Conservation (phyloP, 345 rosid genomes). For the Schrenkiella parvula region DNA sequence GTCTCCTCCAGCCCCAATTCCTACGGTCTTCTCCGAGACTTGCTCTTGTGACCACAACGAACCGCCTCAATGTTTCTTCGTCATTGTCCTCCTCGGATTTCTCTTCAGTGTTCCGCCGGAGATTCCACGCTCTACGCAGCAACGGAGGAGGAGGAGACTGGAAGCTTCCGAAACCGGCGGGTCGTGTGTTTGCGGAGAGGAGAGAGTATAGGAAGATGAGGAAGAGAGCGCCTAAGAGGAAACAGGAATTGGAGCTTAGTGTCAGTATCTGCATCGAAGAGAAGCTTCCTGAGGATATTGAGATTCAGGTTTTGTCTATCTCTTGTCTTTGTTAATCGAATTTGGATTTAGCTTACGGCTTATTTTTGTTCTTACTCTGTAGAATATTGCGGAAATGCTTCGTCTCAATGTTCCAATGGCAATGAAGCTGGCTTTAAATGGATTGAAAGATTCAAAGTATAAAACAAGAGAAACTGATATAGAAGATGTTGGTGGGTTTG, state of each 20-base stretch:
- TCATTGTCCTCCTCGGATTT: not conserved
- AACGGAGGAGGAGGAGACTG: constrained; percentile 17
- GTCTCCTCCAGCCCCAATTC: constrained; percentile 2
- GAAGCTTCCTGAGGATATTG: constrained; percentile 76
- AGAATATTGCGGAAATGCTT: constrained; percentile 90
- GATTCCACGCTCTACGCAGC: constrained; percentile 37
- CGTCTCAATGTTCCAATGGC: constrained; percentile 82
- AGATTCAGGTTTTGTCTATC: constrained; percentile 50
- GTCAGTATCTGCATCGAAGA: constrained; percentile 87
- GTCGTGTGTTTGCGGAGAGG: constrained; percentile 39
- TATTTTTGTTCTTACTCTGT: not conserved
- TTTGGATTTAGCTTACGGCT: not conserved
- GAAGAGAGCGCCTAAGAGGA: constrained; percentile 43
- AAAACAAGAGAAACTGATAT: constrained; percentile 74
- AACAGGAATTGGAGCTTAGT: constrained; percentile 60
- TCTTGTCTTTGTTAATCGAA: not conserved
- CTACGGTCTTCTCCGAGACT: constrained; percentile 2
- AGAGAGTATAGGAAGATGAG: constrained; percentile 70
- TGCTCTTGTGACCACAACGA: constrained; percentile 5
- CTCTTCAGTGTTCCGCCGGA: constrained; percentile 29
- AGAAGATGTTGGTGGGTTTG: constrained; percentile 60
- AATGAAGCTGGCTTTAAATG: constrained; percentile 72
- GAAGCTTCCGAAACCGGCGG: constrained; percentile 25
- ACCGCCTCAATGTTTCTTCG: constrained; percentile 19
- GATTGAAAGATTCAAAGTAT: constrained; percentile 50